Base-by-base conservation (phyloP, 129 eudicot species). In the Erigeron canadensis region DNA sequence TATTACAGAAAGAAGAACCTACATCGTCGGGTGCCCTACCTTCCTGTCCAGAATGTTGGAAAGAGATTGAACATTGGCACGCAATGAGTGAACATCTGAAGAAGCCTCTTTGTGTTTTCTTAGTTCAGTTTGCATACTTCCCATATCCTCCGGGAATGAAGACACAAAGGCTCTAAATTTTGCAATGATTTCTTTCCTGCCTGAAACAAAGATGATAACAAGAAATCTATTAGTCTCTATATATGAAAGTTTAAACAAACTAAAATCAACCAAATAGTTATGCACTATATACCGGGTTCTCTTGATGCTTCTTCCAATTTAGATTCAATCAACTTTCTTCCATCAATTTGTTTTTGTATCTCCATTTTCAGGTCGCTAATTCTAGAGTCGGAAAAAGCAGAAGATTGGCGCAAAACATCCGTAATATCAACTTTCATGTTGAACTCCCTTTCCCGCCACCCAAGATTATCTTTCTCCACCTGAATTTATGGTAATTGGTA, bases 11-110 rank as follows among this genome's bases (percentile, higher is more conserved):
- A 66, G 10, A 58, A 39, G 44, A 65, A 50, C 10, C 17, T 8
- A 73, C 1, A 16, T 46, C 62, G 8, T 45, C 63, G 40, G 69
- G 66, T 6, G 53, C 82, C 84, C 46, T 16, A 89, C 98, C 96
- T 87, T 94, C 61, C 85, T 77, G 55, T 81, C 81, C 51, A 94
- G 82, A 74, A 90, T 77, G 65, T 58, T 69, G 56, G 89, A 73
- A 65, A 94, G 87, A 48, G 91, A 89, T 65, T 85, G 90, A 15
- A 94, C 97, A 80, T 86, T 82, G 79, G 98, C 98, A 65, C 98
- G 83, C 65, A 94, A 55, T 7, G 82, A 76, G 71, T 89, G 95
- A 77, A 94, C 83, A 55, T 90, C 84, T 15, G 90, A 81, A 86
- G 98, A 90, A 71, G 87, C 77, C 81, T 89, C 97, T 74, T 94